These are phyloP conservation scores for Candida taoyuanica DNA, from an alignment of 805 yeast genomes.

Conservation along the genomic window DNA sequence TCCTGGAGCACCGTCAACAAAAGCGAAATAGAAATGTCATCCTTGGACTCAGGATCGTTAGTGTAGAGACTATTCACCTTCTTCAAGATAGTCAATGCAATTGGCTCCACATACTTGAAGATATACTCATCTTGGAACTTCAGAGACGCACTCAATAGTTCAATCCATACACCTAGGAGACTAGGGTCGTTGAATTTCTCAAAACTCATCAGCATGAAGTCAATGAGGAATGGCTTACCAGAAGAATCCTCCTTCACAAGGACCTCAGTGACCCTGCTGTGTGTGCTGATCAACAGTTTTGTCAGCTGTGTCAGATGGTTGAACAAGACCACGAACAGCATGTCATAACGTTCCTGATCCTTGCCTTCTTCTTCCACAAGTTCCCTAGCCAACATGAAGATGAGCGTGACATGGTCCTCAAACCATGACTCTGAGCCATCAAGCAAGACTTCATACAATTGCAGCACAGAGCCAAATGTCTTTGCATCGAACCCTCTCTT, in stretches of 20 bases:
- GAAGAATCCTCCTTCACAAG: constrained; percentile 13
- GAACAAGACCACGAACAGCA: constrained; percentile 21
- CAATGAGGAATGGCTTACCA: constrained; percentile 19
- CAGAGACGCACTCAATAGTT: constrained; percentile 17
- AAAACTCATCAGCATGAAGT: constrained; percentile 23
- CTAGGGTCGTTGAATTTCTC: constrained; percentile 20
- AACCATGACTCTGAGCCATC: constrained; percentile 58
- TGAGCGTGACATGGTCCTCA: constrained; percentile 36
- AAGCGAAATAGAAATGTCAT: constrained; percentile 42
- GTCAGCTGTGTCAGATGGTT: constrained; percentile 24
- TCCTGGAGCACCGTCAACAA: constrained; percentile 61
- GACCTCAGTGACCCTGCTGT: constrained; percentile 15
- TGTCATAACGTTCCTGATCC: constrained; percentile 15
- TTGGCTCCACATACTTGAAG: constrained; percentile 23
- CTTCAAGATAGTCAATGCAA: constrained; percentile 19
- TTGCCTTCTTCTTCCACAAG: constrained; percentile 11
- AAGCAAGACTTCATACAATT: constrained; percentile 41
- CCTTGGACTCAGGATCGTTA: constrained; percentile 21
- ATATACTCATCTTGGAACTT: constrained; percentile 25
- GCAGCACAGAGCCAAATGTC: constrained; percentile 40
- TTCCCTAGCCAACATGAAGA: constrained; percentile 35
- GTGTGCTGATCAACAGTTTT: constrained; percentile 15
- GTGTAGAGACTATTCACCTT: constrained; percentile 21
- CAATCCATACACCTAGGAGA: constrained; percentile 20
- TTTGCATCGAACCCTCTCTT: constrained; percentile 31